Evolutionary conservation across 1,284 basidiomycete genomes (phyloP).

Genomic region (Rhodotorula sp.): DNA sequence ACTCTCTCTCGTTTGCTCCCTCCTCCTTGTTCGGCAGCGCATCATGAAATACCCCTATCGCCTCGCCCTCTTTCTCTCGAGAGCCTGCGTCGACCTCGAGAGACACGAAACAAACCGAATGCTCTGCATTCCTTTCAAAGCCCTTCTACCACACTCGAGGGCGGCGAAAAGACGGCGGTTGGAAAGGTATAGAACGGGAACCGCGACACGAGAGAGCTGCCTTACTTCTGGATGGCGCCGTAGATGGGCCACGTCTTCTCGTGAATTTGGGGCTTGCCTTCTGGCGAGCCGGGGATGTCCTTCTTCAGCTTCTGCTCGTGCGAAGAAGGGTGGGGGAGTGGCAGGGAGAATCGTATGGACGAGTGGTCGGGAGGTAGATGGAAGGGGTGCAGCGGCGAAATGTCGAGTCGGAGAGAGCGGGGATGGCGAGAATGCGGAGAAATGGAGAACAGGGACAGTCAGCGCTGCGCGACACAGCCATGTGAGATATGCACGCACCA

Average conservation of each 20-base stretch:
- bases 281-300: slow-evolving; percentile 85
- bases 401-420: slow-evolving; percentile 19
- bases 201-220: background rate
- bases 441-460: background rate
- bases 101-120: background rate
- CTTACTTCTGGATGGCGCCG: slow-evolving; percentile 43
- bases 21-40: too few relatives aligned
- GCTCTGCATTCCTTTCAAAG: background rate
- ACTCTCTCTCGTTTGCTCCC: background rate
- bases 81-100: too few relatives aligned
- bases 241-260: slow-evolving; percentile 65
- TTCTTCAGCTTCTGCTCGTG: slow-evolving; percentile 75
- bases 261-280: slow-evolving; percentile 80
- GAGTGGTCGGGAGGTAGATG: background rate
- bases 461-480: background rate
- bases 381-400: background rate
- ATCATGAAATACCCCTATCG: background rate
- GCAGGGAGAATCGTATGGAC: background rate
- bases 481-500: slow-evolving; percentile 55
- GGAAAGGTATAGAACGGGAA: background rate
- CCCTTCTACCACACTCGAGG: background rate
- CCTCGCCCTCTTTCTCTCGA: background rate
- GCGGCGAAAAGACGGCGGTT: background rate
- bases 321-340: background rate
- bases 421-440: slow-evolving; percentile 1